Base-by-base conservation (phyloP, 306 rosid species). In the Nissolia schottii region DNA sequence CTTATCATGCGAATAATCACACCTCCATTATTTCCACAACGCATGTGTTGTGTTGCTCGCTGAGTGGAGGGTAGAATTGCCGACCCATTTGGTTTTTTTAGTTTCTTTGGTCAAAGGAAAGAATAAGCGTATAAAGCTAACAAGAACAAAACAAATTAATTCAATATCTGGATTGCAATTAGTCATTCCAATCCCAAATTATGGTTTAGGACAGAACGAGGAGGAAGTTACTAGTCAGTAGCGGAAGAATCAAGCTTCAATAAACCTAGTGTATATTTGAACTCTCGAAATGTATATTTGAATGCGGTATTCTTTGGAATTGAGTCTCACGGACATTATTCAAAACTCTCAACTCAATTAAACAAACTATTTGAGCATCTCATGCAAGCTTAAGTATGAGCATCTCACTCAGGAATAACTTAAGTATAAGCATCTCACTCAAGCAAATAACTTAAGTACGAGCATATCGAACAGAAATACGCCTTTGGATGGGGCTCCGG, bases 401-500 rank as follows among this genome's bases (percentile, higher is more conserved):
- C 82, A 79, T 77, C 87, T 61, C 90, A 86, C 23, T 86, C 96
- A 37, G 96, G 79, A 61, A 93, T 83, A 27, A 78, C 73, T 74
- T 84, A 88, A 55, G 90, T 64, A 55, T 73, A 83, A 62, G 85
- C 82, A 79, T 77, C n/a, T n/a, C 85, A 77, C 61, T 57, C 67
- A 59, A 63, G 61, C 14, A 41, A 63, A 62, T 14, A 67, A 78
- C 73, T 74, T 84, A 88, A 55, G 90, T 64, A 55, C 72, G 85
- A 62, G 85, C 82, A 79, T 77, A 88, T 61, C 90, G 87, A 28
- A 87, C 96, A 37, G 96, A 81, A 61, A 93, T 83, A 27, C 98
- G 97, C 85, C 83, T 81, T 79, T 87, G 90, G 80, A 90, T 90
- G 68, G 86, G 90, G 84, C 92, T 88, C 87, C 97, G 80, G 75